Evolutionary conservation across 306 rosid genomes (phyloP), one percentile per base, ranked within the genome.

Genomic region (Acmispon strigosus): DNA sequence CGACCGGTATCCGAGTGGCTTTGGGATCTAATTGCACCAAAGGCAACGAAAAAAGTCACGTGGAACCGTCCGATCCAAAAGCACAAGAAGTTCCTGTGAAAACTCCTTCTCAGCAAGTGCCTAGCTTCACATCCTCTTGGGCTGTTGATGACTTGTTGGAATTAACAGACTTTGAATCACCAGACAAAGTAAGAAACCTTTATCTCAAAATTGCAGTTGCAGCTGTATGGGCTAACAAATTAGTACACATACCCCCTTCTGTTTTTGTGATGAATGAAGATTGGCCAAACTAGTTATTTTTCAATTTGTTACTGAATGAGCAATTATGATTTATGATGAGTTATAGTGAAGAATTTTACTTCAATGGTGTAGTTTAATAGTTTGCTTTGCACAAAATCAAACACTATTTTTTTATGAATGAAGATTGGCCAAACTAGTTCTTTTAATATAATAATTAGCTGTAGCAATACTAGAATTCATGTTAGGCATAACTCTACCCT

Each of bases 1-100:
- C 99, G n/a, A 91, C 99, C 5, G 97, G 99, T 72, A 91, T 91
- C 62, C 66, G 85, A 5, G 95, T 94, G 72, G 99, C 97, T 19
- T 62, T 86, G 78, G 83, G 69, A 64, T 85, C 89, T 18, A 67
- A 80, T 66, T 90, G 96, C 69, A 3, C 77, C 62, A 87, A 88
- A 67, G 94, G 84, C 19, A 59, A 80, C 9, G 86, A 83, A 55
- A 82, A 78, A 54, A 66, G 61, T 60, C 76, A 54, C 52, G 62
- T 71, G 44, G 97, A 93, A 88, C 98, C 98, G 19, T 88, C 96
- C 4, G 74, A 78, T 80, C 83, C 72, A 2, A 80, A 64, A 49
- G 56, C 88, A 12, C 81, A 83, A 20, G 81, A 75, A 69, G 76
- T 87, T 70, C 70, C 94, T 27, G 32, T 42, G 18, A 82, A 87